Conservation (phyloP, 331 rosid genomes). For the Pyracantha coccinea region DNA sequence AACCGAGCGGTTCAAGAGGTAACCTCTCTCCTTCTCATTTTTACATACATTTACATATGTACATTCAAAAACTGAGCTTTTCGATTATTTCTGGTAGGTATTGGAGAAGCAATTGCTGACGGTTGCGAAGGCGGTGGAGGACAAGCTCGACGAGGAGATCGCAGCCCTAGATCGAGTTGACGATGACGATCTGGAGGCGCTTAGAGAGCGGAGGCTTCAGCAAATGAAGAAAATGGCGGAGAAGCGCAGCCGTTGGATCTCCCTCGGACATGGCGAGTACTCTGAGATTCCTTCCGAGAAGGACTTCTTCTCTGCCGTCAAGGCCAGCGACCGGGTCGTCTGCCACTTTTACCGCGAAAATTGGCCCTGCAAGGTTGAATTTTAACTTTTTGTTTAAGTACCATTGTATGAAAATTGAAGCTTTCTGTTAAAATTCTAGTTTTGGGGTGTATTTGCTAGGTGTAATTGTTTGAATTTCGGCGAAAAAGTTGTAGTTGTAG, state of each 20-base stretch:
- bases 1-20: slow-evolving; percentile 13
- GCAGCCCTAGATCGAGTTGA: slow-evolving; percentile 80
- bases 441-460: not conserved
- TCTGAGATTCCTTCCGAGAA: slow-evolving; percentile 74
- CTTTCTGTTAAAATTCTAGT: not conserved
- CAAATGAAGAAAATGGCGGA: slow-evolving; percentile 99
- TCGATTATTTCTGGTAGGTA: slow-evolving; percentile 16
- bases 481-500: not conserved
- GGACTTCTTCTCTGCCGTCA: slow-evolving; percentile 86
- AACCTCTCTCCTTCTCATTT: not conserved
- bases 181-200: slow-evolving; percentile 63
- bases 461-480: not conserved
- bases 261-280: slow-evolving; percentile 85
- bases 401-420: not conserved
- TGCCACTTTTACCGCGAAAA: slow-evolving; percentile 97
- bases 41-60: not conserved
- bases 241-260: slow-evolving; percentile 90
- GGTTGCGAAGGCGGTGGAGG: slow-evolving; percentile 84
- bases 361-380: slow-evolving; percentile 92
- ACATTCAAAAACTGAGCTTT: not conserved
- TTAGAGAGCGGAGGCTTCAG: slow-evolving; percentile 81
- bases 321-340: slow-evolving; percentile 96
- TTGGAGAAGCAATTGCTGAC: slow-evolving; percentile 80
- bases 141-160: slow-evolving; percentile 84
- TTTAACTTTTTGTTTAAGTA: not conserved